Evolutionary conservation across 495 filamentous ascomycete species (phyloP), one percentile per base, ranked within the genome.

Genomic region (Penicillium macrosclerotiorum): DNA sequence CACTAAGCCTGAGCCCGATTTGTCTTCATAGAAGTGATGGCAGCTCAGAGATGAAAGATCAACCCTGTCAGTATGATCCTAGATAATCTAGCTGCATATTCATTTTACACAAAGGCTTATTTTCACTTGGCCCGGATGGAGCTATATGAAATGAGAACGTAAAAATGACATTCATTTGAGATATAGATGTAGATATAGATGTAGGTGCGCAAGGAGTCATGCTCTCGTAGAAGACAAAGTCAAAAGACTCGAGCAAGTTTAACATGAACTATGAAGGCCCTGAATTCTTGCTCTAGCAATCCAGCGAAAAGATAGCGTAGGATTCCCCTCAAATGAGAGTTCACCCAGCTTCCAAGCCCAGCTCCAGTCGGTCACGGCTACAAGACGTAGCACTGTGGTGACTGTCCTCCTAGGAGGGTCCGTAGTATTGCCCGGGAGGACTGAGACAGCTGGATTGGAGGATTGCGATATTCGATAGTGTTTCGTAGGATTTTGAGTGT

Each of bases 261-360:
- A 64, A 67, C 71, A 74, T 71, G 71, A 71, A 74, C 71, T 74
- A 74, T 74, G 71, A 74, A 74, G 71, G 71, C 69, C 64, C 71
- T 72, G 37, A n/a, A 13, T 50, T 39, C 38, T 73, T 67, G 46
- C 44, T 74, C 62, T 73, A 47, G 69, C 71, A 73, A 72, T 63
- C 54, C 51, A 23, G 33, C 47, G 45, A 47, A 39, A 29, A 38
- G 37, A 54, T 37, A 44, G 24, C 24, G 25, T 30, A 5, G 22
- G 24, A 41, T 17, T 20, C 14, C 44, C 32, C 52, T 42, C 37
- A 26, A 42, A 43, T n/a, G 45, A 58, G 38, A 9, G 45, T 37
- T 41, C 37, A 40, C 47, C 54, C 33, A 34, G 49, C 51, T 51
- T 55, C 31, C 64, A 68, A 62, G 52, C n/a, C 65, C 69, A 73